Conservation (phyloP, 371 early-diverging fungal species). For the Gilbertella persicaria region DNA sequence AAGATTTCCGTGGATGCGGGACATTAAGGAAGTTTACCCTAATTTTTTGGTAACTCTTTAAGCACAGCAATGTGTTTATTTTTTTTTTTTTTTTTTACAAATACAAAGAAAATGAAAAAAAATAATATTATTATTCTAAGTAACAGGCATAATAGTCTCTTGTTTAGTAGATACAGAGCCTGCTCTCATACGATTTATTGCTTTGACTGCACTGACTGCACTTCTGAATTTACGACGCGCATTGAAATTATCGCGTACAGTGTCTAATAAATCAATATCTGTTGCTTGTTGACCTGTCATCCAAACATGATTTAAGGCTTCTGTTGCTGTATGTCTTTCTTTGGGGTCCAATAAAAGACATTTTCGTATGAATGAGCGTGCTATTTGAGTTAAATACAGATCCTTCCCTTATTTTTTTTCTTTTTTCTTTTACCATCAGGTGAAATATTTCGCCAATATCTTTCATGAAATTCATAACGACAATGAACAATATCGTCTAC, state of each 20-base stretch:
- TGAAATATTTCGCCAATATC: slow-evolving; percentile 79
- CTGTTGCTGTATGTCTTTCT: slow-evolving; percentile 72
- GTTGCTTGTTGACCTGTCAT: slow-evolving; percentile 53
- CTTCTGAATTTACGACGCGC: slow-evolving; percentile 31
- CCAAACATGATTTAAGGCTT: slow-evolving; percentile 88
- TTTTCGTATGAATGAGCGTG: slow-evolving; percentile 85
- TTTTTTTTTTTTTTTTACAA: not conserved
- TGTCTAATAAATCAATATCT: slow-evolving; percentile 64
- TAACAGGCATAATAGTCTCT: too few relatives aligned
- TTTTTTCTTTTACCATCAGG: slow-evolving; percentile 70
- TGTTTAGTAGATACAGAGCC: not conserved
- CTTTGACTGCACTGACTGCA: slow-evolving; percentile 31
- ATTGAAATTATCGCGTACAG: slow-evolving; percentile 61
- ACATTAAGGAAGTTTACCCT: slow-evolving; percentile 43
- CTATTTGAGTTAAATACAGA: slow-evolving; percentile 34
- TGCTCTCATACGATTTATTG: slow-evolving; percentile 27
- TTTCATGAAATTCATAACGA: slow-evolving; percentile 72
- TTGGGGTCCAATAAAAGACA: slow-evolving; percentile 71
- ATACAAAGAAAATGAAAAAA: not conserved
- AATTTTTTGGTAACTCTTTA: slow-evolving; percentile 47
- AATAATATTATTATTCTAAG: not conserved
- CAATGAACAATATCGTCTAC: slow-evolving; percentile 64
- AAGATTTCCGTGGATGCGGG: slow-evolving; percentile 58
- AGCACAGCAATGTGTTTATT: too few relatives aligned
- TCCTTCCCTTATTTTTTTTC: not conserved